Evolutionary conservation across 768 basidiomycete species (phyloP), one percentile per base, ranked within the genome.

Genomic region (Lyophyllum shimeji): DNA sequence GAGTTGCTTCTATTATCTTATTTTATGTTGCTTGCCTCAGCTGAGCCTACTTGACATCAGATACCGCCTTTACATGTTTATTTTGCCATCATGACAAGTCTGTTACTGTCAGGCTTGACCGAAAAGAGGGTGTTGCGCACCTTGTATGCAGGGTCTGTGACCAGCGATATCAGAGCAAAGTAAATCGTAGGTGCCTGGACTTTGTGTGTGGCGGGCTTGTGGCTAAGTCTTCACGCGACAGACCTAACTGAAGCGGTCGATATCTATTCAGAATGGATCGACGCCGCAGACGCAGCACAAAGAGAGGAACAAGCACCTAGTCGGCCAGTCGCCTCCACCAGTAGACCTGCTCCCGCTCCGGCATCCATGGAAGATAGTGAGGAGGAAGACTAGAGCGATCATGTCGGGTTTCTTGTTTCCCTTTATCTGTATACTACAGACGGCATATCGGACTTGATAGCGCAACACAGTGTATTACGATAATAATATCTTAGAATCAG

Each of bases 21-120:
- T 44, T 42, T n/a, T 17, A 51, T 9, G 2, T 9, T 27, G 12
- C 24, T 40, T 17, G 12, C 43, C 48, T n/a, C 44, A 33, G 18
- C 18, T 51, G 34, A 27, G 57, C 23, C 31, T 34, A 50, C 27
- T 31, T 43, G 17, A 49, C 24, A 52, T 25, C 69, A 94, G 92
- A 93, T 64, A 89, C 87, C 9, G 80, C 84, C 33, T 94, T 94
- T 69, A 90, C 90, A 24, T 94, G 92, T 69, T 74, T 94, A 13
- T 94, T 91, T 71, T 94, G 92, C 68, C 86, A 94, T 73, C 92
- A 94, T 69, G 90, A 94, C 69, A 90, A 89, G 68, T 90, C 92
- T 20, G 90, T 94, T 47, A 89, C 86, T 13, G 90, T 94, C 33
- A 80, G 90, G 64, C 74, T 94, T 52, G 92, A 94, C 72, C 80